Percentiles rank a stretch among this genome's conserved stretches.
These are phyloP conservation scores for Waltergamsia citrina DNA, from an alignment of 2,329 filamentous ascomycete species.

Conservation along the genomic window DNA sequence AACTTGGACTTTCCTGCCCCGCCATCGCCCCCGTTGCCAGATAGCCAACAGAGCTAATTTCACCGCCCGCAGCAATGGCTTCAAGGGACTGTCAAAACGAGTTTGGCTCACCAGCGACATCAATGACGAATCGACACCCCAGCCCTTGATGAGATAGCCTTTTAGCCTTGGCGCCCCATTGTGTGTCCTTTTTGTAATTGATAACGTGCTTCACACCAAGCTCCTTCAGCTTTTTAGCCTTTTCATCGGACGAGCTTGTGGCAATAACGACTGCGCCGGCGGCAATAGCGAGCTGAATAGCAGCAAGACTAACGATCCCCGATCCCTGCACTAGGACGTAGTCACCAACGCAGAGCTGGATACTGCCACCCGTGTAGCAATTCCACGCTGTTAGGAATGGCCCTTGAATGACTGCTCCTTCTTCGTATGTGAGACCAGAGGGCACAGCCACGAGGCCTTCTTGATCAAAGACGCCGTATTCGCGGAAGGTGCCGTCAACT, in stretches of 20 bases:
- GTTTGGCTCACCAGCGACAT: slow-evolving; percentile 31
- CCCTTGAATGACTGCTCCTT: slow-evolving; percentile 40
- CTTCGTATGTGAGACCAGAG: slow-evolving; percentile 29
- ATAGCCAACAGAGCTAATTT: too few species aligned
- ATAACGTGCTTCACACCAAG: slow-evolving; percentile 32
- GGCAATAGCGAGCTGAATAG: slow-evolving; percentile 29
- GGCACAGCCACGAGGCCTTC: slow-evolving; percentile 55
- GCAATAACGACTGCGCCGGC: slow-evolving; percentile 29
- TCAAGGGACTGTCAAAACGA: too few species aligned
- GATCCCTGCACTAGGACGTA: slow-evolving; percentile 30
- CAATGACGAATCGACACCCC: slow-evolving; percentile 31
- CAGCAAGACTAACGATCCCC: slow-evolving; percentile 29
- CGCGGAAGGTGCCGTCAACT: slow-evolving; percentile 19
- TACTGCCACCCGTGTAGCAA: slow-evolving; percentile 41
- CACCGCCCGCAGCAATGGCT: too few species aligned
- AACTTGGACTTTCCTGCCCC: too few species aligned
- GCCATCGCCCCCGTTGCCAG: too few species aligned
- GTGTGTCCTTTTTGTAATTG: slow-evolving; percentile 27
- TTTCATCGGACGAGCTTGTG: slow-evolving; percentile 26
- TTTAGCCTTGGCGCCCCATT: slow-evolving; percentile 30
- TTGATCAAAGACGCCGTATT: slow-evolving; percentile 18
- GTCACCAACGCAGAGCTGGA: slow-evolving; percentile 19
- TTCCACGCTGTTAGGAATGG: slow-evolving; percentile 51
- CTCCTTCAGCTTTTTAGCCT: slow-evolving; percentile 22
- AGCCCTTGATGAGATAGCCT: slow-evolving; percentile 20